Evolutionary conservation across 306 rosid genomes (phyloP).

Genomic region (Begonia loranthoides): DNA sequence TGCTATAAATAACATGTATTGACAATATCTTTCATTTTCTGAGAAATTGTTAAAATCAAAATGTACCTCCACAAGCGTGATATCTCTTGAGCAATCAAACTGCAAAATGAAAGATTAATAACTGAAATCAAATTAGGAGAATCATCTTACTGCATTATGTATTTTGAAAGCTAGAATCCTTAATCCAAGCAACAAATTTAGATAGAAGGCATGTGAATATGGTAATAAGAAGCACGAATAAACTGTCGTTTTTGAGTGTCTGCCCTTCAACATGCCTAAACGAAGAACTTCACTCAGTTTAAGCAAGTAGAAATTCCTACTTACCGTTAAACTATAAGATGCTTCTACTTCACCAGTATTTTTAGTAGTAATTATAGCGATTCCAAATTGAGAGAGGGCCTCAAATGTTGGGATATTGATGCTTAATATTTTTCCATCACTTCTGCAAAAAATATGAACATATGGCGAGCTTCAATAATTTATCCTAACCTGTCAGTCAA

Average conservation of each 20-base stretch:
- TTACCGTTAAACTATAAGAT: conserved; percentile 82
- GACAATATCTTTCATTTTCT: neutral
- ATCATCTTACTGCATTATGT: neutral
- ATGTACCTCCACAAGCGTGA: conserved; percentile 80
- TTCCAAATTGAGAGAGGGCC: conserved; percentile 81
- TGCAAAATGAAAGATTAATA: conserved; percentile 33
- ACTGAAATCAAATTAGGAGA: conserved; percentile 5
- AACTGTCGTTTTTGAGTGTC: too few species aligned
- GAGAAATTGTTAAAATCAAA: neutral
- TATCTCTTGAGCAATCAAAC: conserved; percentile 89
- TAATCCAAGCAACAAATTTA: too few species aligned
- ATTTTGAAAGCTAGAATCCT: conserved; percentile 1
- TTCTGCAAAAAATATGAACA: conserved; percentile 28
- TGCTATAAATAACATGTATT: conserved; percentile 15
- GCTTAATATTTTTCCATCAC: conserved; percentile 77
- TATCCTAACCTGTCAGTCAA: neutral
- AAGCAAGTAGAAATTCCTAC: neutral
- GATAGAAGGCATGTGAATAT: too few species aligned
- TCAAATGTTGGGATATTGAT: conserved; percentile 75
- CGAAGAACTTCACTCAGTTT: too few species aligned
- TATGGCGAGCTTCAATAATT: neutral
- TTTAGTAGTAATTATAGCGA: conserved; percentile 59
- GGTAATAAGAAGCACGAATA: too few species aligned
- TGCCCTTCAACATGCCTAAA: too few species aligned
- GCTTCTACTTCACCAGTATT: conserved; percentile 95